A percentile compares a stretch with the other conserved stretches of the same genome.
Conservation (phyloP, 768 basidiomycete genomes). For the Trametes cinnabarina region DNA sequence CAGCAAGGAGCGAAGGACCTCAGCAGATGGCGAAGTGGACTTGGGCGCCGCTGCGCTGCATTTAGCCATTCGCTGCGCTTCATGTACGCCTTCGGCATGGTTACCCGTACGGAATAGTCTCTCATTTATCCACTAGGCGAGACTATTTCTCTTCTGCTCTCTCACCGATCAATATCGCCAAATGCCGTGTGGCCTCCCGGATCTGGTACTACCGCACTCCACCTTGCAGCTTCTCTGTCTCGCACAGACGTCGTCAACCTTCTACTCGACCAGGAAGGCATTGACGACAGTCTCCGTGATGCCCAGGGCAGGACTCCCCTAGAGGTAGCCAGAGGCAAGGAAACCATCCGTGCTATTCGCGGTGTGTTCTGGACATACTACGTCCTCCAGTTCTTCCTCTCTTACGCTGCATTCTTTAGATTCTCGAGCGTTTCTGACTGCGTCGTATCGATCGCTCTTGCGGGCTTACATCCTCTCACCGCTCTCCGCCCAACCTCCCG, state of each 20-base stretch:
- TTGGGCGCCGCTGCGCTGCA: constrained; percentile 75
- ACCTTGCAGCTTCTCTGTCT: constrained; percentile 72
- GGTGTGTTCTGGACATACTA: constrained; percentile 41
- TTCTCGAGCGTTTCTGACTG: constrained; percentile 72
- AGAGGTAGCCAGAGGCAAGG: constrained; percentile 72
- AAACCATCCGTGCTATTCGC: constrained; percentile 63
- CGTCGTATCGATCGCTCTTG: constrained; percentile 70
- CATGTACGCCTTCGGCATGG: constrained; percentile 44
- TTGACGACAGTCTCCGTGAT: constrained; percentile 79
- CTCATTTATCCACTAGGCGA: constrained; percentile 41
- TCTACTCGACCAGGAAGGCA: constrained; percentile 72
- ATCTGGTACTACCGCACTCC: constrained; percentile 70
- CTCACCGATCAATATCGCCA: constrained; percentile 74
- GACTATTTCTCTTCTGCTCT: constrained; percentile 65
- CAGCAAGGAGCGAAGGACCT: constrained; percentile 56
- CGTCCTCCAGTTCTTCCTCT: background rate
- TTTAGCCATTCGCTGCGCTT: constrained; percentile 79
- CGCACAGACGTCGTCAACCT: constrained; percentile 70
- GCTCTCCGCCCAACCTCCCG: constrained; percentile 31
- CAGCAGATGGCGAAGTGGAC: constrained; percentile 50
- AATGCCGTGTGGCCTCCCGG: constrained; percentile 73
- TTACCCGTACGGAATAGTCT: background rate
- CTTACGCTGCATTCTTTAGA: constrained; percentile 40
- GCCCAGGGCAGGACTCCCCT: constrained; percentile 60
- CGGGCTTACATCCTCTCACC: constrained; percentile 72